Evolutionary conservation across 768 basidiomycete genomes (phyloP).

Genomic region (Butyriboletus loyo): DNA sequence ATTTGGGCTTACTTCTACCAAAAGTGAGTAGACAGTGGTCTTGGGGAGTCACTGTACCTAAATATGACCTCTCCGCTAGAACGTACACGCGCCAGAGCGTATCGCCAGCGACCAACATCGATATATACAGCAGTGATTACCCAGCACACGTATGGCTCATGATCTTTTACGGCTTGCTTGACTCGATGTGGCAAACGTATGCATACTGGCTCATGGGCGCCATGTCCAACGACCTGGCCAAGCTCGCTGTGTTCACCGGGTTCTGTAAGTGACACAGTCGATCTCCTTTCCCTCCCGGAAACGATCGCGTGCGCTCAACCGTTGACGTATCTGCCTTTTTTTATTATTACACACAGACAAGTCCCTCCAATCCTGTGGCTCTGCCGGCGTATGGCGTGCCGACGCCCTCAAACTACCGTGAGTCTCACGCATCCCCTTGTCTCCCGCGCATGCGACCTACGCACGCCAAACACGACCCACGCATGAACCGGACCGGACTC

Average conservation of each 20-base stretch:
- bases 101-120: conserved; percentile 42
- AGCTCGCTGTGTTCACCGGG: conserved; percentile 77
- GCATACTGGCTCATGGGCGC: conserved; percentile 86
- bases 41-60: not conserved
- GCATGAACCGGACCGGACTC: too few species aligned
- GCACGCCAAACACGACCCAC: not conserved
- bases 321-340: not conserved
- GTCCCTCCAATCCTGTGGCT: conserved; percentile 71
- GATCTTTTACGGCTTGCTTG: conserved; percentile 72
- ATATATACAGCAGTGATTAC: conserved; percentile 57
- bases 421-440: conserved; percentile 29
- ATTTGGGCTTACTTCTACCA: conserved; percentile 81
- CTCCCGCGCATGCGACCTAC: too few species aligned
- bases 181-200: conserved; percentile 83
- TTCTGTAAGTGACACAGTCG: conserved; percentile 56
- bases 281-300: not conserved
- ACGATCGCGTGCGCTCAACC: not conserved
- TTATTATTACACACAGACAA: conserved; percentile 55
- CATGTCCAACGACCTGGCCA: conserved; percentile 79
- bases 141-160: conserved; percentile 59
- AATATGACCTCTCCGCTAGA: not conserved
- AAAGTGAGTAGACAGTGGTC: conserved; percentile 39
- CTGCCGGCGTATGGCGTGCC: conserved; percentile 68
- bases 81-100: conserved; percentile 58
- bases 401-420: conserved; percentile 64